Conservation (phyloP, 2,329 filamentous ascomycete species). For the Cladosporium sp. region DNA sequence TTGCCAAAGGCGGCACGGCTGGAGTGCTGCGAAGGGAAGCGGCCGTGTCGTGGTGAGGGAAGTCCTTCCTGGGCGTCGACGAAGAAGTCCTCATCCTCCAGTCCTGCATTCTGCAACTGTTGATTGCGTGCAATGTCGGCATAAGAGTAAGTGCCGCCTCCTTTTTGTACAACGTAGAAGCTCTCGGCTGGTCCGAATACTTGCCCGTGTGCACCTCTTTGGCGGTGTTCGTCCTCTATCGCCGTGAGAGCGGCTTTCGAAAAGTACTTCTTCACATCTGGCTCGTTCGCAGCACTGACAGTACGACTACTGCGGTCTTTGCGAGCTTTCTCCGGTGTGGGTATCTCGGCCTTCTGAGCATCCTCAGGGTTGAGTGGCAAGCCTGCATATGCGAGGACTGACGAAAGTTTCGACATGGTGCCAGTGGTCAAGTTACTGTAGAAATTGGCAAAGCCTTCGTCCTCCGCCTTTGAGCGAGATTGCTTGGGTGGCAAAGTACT, state of each 20-base stretch:
- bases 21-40: constrained; percentile 45
- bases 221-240: constrained; percentile 63
- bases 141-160: constrained; percentile 89
- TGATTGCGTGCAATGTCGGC: constrained; percentile 68
- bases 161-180: constrained; percentile 93
- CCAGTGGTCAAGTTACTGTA: constrained; percentile 83
- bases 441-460: constrained; percentile 82
- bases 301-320: constrained; percentile 27
- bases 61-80: constrained; percentile 76
- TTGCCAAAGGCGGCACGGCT: constrained; percentile 37
- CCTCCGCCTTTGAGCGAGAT: constrained; percentile 30
- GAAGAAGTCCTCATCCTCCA: constrained; percentile 41
- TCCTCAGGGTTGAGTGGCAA: constrained; percentile 64
- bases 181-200: constrained; percentile 61
- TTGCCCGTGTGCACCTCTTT: constrained; percentile 54
- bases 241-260: constrained; percentile 82
- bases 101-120: constrained; percentile 37
- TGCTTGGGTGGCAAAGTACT: constrained; percentile 19
- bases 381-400: constrained; percentile 88
- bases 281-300: constrained; percentile 43
- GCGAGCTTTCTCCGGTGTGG: constrained; percentile 34
- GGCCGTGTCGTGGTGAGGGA: constrained; percentile 43
- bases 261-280: constrained; percentile 81
- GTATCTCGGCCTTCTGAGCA: constrained; percentile 26
- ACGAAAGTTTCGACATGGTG: constrained; percentile 84